Base-by-base conservation (phyloP, 768 basidiomycete species). In the Termitomyces sp. region DNA sequence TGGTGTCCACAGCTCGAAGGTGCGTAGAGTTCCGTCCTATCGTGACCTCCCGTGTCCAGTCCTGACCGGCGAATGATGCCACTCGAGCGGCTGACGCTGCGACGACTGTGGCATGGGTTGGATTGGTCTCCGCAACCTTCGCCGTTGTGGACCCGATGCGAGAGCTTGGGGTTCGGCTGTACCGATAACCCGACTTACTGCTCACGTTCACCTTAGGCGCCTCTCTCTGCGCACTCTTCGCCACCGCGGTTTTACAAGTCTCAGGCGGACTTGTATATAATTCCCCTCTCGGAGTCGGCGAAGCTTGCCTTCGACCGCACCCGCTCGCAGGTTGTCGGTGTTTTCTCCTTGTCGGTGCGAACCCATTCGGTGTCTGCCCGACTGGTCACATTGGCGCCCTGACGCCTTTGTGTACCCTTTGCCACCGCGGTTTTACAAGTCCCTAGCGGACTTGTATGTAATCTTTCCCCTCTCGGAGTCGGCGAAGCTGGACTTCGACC, bases 321-420 rank as follows among this genome's bases (percentile, higher is more conserved):
- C 56, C 45, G 56, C 37, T 57, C 46, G 32, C 56, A 57, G 56
- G 52, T 4, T 10, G 56, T 57, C 40, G 56, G 32, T 7, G 34
- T 34, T 34, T 4, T 34, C 12, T 10, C 12, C 6, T 25, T 20
- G 51, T 42, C 53, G 8, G 7, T 17, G 53, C 53, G 5, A 40
- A 42, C 37, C 10, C 25, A 2, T 29, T 14, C 6, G 52, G 7
- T 4, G 4, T 40, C 15, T 32, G 40, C 29, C 20, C 37, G 53
- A 42, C 15, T 6, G 0, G 54, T n/a, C 34, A 36, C 34, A 12
- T 51, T n/a, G 34, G 10, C 50, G 36, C 15, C 17, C 3, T n/a
- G 34, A 5, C 51, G 36, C 36, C 36, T 52, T 11, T 20, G 52
- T 53, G 36, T 53, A n/a, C 37, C 25, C 25, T 25, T 25, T 25